These are phyloP conservation scores for Cyberlindnera saturnus DNA, from an alignment of 805 yeast species.

Conservation along the genomic window DNA sequence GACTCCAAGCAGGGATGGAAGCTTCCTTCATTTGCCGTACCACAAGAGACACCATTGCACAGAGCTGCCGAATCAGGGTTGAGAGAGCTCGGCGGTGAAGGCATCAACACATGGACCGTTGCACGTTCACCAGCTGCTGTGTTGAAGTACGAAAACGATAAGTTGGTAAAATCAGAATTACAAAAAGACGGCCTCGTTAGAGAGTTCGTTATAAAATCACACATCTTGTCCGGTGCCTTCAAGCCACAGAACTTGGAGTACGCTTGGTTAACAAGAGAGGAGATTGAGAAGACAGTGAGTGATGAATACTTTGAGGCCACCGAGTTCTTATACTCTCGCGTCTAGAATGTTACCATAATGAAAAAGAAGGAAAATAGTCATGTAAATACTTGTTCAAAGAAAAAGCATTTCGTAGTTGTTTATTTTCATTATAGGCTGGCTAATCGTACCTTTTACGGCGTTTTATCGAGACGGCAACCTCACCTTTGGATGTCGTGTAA, in stretches of 20 bases:
- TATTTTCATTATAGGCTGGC: neutral
- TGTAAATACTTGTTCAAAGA: slow-evolving; percentile 5
- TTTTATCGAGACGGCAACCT: slow-evolving; percentile 2
- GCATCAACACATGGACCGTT: slow-evolving; percentile 84
- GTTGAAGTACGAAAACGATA: slow-evolving; percentile 32
- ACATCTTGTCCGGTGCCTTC: slow-evolving; percentile 81
- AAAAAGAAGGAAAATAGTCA: neutral
- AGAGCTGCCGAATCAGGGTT: slow-evolving; percentile 71
- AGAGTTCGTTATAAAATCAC: slow-evolving; percentile 80
- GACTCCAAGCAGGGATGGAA: slow-evolving; percentile 48
- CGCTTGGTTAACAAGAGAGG: slow-evolving; percentile 85
- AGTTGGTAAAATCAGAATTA: slow-evolving; percentile 15
- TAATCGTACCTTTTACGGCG: neutral
- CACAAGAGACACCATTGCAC: slow-evolving; percentile 47
- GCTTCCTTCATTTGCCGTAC: slow-evolving; percentile 65
- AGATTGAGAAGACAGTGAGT: slow-evolving; percentile 49
- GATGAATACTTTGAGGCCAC: slow-evolving; percentile 51
- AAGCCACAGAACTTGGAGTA: slow-evolving; percentile 40
- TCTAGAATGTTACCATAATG: slow-evolving; percentile 6
- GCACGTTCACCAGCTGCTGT: slow-evolving; percentile 83
- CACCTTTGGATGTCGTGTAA: slow-evolving; percentile 23
- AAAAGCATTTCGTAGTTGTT: neutral
- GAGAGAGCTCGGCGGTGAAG: slow-evolving; percentile 62
- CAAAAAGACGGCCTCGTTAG: slow-evolving; percentile 25
- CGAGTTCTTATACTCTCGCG: slow-evolving; percentile 31